These are phyloP conservation scores for Colletotrichum sp. DNA, from an alignment of 2,329 filamentous ascomycete genomes.

Conservation along the genomic window DNA sequence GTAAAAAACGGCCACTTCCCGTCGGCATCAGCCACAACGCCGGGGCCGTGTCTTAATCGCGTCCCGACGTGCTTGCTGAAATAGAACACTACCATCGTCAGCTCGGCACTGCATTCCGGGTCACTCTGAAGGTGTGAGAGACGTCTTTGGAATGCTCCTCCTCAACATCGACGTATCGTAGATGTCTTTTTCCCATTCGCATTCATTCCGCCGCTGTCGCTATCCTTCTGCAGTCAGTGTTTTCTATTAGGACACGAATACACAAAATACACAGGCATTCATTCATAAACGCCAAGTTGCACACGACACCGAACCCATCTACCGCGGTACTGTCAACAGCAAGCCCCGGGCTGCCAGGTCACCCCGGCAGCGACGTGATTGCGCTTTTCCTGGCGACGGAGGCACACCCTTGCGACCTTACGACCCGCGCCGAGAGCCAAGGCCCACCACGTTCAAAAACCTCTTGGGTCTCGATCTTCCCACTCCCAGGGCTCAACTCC, in stretches of 20 bases:
- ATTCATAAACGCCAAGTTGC: not conserved
- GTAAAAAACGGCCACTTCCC: not conserved
- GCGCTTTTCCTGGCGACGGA: not conserved
- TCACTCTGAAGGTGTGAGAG: not conserved
- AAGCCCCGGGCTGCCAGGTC: not conserved
- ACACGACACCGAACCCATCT: not conserved
- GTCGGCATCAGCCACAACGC: not conserved
- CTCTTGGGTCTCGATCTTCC: constrained; percentile 2
- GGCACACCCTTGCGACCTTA: constrained; percentile 5
- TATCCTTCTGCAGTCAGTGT: not conserved
- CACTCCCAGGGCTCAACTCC: constrained; percentile 9
- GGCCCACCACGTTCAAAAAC: constrained; percentile 14
- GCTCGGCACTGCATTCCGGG: not conserved
- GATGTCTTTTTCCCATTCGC: not conserved
- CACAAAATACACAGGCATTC: not conserved
- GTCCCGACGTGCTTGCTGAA: not conserved
- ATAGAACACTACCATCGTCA: not conserved
- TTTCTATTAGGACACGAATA: not conserved
- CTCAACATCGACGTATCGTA: not conserved
- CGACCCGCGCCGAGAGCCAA: constrained; percentile 3
- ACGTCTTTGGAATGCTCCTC: not conserved
- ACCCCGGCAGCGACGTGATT: constrained; percentile 6
- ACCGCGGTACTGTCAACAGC: not conserved
- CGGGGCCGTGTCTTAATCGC: not conserved
- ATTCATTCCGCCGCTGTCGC: not conserved